Base-by-base conservation (phyloP, 371 early-diverging fungal species). In the Mortierella sp. region DNA sequence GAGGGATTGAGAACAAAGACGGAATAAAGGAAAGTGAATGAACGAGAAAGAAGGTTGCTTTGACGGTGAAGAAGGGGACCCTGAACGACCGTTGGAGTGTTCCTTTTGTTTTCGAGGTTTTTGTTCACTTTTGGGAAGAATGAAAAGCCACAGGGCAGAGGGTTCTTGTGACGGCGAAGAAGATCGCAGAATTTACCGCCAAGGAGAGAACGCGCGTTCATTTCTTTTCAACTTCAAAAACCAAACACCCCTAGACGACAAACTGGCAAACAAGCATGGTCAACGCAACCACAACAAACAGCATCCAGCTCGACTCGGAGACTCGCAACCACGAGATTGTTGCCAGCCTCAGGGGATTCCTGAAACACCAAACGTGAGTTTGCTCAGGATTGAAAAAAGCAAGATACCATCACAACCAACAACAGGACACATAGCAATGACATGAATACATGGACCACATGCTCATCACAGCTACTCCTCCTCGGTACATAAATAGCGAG, bases 361-460 rank as follows among this genome's bases (percentile, higher is more conserved):
- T 82, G 39, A 82, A 82, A 66, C 82, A 82, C n/a, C 82, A 82
- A 50, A 82, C 74, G 82, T 77, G 66, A 64, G 66, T 44, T 22
- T 14, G 2, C 16, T 61, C 61, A 34, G 8, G 29, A 4, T 29
- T 11, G 61, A 22, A 61, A 11, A 4, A 31, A 31, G n/a, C 9
- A 10, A 24, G 22, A 3, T n/a, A 48, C n/a, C n/a, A n/a, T 8
- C 48, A 48, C n/a, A n/a, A n/a, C n/a, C n/a, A n/a, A n/a, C n/a
- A n/a, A n/a, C n/a, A n/a, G n/a, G n/a, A n/a, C 52, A 68, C 22
- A 53, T 19, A 19, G 19, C 48, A 47, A 16, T 53, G 40, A 52
- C 72, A 40, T 9, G n/a, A 19, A 34, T n/a, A 19, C 29, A 16
- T 39, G 3, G 14, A 14, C 40, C n/a, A 40, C 1, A 14, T 63